Base-by-base conservation (phyloP, 345 rosid genomes). In the Rhodomyrtus tomentosa region DNA sequence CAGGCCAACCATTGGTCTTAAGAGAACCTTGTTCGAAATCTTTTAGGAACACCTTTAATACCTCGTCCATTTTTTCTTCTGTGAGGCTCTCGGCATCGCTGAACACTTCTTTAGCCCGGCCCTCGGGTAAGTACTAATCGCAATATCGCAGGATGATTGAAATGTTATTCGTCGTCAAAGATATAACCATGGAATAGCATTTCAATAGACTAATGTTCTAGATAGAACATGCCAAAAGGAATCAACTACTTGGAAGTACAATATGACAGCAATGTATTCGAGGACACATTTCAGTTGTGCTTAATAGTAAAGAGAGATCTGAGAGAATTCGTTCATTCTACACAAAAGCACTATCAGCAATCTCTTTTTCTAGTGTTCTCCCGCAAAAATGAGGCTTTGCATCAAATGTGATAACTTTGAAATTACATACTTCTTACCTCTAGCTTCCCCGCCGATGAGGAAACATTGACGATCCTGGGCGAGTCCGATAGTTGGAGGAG, bases 381-480 rank as follows among this genome's bases (percentile, higher is more conserved):
- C 18, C 32, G 24, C 74, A 16, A 62, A 62, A 62, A 62, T 18
- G 42, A 62, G 3, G 74, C 24, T 32, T 7, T 16, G 74, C 42
- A 2, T 62, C 12, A 32, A 4, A 32, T 32, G 40, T 7, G 32
- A 54, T 29, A 16, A 6, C 54, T 83, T 22, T 42, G 27, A 18
- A 11, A 53, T 25, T 21, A 49, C 38, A 40, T 20, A 13, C 32
- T 15, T 15, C 50, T 53, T 87, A 92, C 95, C 93, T 86, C 54
- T 18, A 93, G 85, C 88, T 80, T 74, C 45, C 90, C 94, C 81
- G 22, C 36, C 49, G 80, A 12, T 20, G 94, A 92, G 58, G 93
- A 91, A 40, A 93, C 87, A 86, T 82, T 93, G 74, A 92, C 93
- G 58, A 93, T 88, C 72, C 89, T 89, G 10, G 94, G 91, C 6